Percentiles rank a stretch among this genome's conserved stretches.
These are phyloP conservation scores for Senecio squalidus DNA, from an alignment of 140 eudicot genomes.

Conservation along the genomic window DNA sequence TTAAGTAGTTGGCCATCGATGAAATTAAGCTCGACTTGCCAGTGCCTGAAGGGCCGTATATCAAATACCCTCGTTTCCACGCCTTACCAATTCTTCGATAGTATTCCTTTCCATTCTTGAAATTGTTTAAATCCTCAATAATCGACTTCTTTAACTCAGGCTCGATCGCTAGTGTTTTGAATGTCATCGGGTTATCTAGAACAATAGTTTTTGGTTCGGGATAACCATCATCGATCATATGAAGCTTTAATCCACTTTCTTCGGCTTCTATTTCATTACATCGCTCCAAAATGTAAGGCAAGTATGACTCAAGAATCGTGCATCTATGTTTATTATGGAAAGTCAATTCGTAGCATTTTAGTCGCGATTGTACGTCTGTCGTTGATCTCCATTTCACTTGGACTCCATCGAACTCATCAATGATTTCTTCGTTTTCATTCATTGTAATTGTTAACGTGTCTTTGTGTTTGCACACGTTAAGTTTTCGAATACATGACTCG, in stretches of 20 bases:
- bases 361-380: slow-evolving; percentile 4
- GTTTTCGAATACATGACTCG: slow-evolving; percentile 20
- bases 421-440: slow-evolving; percentile 33
- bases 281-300: slow-evolving; percentile 32
- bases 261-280: slow-evolving; percentile 21
- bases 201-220: slow-evolving; percentile 22
- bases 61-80: slow-evolving; percentile 57
- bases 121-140: slow-evolving; percentile 34
- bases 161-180: slow-evolving; percentile 46
- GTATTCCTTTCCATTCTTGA: slow-evolving; percentile 36
- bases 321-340: slow-evolving; percentile 36
- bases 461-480: slow-evolving; percentile 31
- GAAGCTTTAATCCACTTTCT: slow-evolving; percentile 28
- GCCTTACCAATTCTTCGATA: slow-evolving; percentile 49
- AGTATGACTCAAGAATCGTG: slow-evolving; percentile 30
- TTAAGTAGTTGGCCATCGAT: slow-evolving; percentile 48
- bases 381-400: slow-evolving; percentile 36
- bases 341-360: slow-evolving; percentile 31
- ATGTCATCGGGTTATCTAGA: slow-evolving; percentile 49
- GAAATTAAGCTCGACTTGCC: slow-evolving; percentile 59
- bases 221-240: slow-evolving; percentile 20
- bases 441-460: slow-evolving; percentile 23
- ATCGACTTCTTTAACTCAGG: slow-evolving; percentile 31
- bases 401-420: slow-evolving; percentile 31
- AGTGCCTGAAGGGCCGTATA: slow-evolving; percentile 49